Percentiles rank a stretch among this genome's conserved stretches.
These are phyloP conservation scores for Zoysia pacifica DNA, from an alignment of 176 grass and related monocot genomes.

Conservation along the genomic window DNA sequence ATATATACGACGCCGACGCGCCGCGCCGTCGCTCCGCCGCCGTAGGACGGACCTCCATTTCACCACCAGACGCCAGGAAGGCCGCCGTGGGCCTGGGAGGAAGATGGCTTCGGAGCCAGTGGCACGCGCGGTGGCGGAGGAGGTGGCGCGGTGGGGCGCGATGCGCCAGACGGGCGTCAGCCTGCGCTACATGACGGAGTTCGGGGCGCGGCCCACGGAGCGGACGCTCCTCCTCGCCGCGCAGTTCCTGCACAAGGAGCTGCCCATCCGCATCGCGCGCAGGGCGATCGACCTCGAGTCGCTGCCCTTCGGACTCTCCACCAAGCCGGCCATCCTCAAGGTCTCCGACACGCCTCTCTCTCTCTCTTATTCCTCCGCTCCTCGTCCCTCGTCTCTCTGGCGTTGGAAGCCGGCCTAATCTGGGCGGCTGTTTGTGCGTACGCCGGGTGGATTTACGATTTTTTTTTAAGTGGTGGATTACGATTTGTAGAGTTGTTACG, in stretches of 20 bases:
- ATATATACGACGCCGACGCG: no score
- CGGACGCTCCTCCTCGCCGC: constrained; percentile 61
- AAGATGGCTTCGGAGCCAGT: constrained; percentile 54
- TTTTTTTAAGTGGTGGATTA: no score
- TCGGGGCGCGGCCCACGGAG: constrained; percentile 68
- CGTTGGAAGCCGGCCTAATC: not conserved
- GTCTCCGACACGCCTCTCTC: not conserved
- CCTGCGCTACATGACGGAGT: constrained; percentile 88
- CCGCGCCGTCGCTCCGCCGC: no score
- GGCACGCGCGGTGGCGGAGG: constrained; percentile 56
- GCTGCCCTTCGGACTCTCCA: constrained; percentile 70
- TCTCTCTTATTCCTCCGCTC: not conserved
- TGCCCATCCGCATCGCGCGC: constrained; percentile 76
- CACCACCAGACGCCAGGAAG: no score
- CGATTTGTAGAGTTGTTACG: not conserved
- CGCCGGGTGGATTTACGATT: not conserved
- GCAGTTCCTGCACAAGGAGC: constrained; percentile 84
- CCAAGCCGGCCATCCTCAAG: constrained; percentile 65
- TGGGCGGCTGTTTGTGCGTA: not conserved
- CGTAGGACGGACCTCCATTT: not conserved
- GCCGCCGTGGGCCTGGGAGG: no score
- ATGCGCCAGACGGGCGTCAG: constrained; percentile 84
- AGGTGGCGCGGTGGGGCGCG: constrained; percentile 64
- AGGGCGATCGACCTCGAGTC: constrained; percentile 64
- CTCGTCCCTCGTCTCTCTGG: not conserved